Evolutionary conservation across 257 asterid species (phyloP).

Genomic region (Thymus mandschuricus): DNA sequence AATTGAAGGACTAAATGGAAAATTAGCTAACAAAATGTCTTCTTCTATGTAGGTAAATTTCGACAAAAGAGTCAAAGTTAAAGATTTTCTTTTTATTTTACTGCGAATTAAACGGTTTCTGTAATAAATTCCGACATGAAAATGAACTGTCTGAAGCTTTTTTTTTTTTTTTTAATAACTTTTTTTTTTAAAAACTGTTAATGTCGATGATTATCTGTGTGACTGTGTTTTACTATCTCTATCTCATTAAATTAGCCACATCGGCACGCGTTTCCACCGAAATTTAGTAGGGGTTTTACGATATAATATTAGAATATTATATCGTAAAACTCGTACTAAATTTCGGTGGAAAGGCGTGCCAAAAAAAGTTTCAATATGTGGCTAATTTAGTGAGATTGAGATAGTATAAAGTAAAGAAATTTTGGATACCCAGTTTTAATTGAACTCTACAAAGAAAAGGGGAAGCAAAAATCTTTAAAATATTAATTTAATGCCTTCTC

Average conservation of each 20-base stretch:
- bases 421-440: slow-evolving; percentile 9
- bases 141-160: background rate
- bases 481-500: slow-evolving; percentile 23
- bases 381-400: too few species aligned
- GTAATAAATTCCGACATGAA: slow-evolving; percentile 16
- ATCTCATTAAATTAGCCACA: too few species aligned
- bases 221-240: too few species aligned
- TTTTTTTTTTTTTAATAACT: background rate
- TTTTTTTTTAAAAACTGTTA: background rate
- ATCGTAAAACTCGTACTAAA: too few species aligned
- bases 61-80: slow-evolving; percentile 1
- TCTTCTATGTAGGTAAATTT: slow-evolving; percentile 9
- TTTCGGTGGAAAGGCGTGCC: too few species aligned
- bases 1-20: background rate
- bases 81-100: background rate
- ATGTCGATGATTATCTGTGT: background rate
- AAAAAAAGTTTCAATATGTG: too few species aligned
- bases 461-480: background rate
- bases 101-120: background rate
- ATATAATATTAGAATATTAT: background rate
- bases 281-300: background rate
- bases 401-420: background rate
- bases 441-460: slow-evolving; percentile 1
- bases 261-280: too few species aligned
- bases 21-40: background rate